Conservation (phyloP, 352 stramenopile genomes). For the Pythium chondricola region DNA sequence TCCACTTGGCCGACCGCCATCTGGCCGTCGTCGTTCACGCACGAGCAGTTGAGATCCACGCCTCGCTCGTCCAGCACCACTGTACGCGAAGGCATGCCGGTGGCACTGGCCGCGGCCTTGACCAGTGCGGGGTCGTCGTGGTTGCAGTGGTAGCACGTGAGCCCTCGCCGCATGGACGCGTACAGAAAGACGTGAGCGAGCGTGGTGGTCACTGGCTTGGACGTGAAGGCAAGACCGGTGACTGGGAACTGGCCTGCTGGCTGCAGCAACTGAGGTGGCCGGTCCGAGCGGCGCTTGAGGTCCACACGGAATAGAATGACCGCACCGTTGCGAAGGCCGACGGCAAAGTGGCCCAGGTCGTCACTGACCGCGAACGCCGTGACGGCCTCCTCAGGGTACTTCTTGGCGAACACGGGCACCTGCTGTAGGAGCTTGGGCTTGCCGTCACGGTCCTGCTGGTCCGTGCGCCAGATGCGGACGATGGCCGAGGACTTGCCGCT, state of each 20-base stretch:
- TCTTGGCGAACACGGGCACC: slow-evolving; percentile 83
- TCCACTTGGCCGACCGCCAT: slow-evolving; percentile 80
- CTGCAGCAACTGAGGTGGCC: slow-evolving; percentile 64
- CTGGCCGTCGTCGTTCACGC: slow-evolving; percentile 81
- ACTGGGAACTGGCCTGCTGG: slow-evolving; percentile 76
- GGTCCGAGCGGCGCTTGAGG: slow-evolving; percentile 67
- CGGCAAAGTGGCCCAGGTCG: slow-evolving; percentile 73
- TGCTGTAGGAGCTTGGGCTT: slow-evolving; percentile 83
- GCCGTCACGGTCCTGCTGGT: slow-evolving; percentile 82
- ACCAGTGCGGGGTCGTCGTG: slow-evolving; percentile 74
- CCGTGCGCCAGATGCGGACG: slow-evolving; percentile 83
- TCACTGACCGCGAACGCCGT: slow-evolving; percentile 83
- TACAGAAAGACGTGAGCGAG: slow-evolving; percentile 73
- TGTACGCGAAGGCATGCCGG: slow-evolving; percentile 56
- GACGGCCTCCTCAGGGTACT: slow-evolving; percentile 83
- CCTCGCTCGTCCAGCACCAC: slow-evolving; percentile 78
- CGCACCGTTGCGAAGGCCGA: slow-evolving; percentile 77
- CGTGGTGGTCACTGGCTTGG: slow-evolving; percentile 61
- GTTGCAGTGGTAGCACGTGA: slow-evolving; percentile 83
- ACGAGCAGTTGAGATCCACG: slow-evolving; percentile 75
- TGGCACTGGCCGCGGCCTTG: slow-evolving; percentile 55
- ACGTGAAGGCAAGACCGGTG: slow-evolving; percentile 72
- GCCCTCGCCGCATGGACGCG: slow-evolving; percentile 63
- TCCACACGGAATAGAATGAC: slow-evolving; percentile 81
- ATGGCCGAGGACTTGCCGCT: slow-evolving; percentile 63